Conservation (phyloP, 2,329 filamentous ascomycete species). For the Phymatotrichopsis omnivora region DNA sequence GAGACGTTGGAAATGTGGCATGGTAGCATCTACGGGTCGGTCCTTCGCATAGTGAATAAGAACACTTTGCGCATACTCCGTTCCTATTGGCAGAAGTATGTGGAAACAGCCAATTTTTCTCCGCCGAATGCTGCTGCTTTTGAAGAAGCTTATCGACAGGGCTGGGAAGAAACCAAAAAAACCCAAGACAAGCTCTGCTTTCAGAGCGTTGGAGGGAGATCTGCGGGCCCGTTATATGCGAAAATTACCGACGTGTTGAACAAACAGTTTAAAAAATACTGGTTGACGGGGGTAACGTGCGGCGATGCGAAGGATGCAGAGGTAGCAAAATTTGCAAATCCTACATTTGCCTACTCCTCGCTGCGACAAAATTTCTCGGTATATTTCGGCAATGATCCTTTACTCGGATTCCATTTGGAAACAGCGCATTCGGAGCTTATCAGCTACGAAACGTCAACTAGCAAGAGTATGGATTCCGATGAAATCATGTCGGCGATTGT, state of each 20-base stretch:
- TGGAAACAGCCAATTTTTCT: conserved; percentile 10
- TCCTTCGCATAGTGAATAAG: conserved; percentile 43
- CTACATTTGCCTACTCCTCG: conserved; percentile 42
- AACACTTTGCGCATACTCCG: conserved; percentile 39
- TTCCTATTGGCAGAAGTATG: conserved; percentile 38
- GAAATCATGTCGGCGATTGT: conserved; percentile 5
- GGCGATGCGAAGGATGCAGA: conserved; percentile 18
- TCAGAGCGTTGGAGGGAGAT: no score
- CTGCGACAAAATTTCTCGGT: conserved; percentile 35
- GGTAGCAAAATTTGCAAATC: conserved; percentile 34
- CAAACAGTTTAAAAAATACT: conserved; percentile 29
- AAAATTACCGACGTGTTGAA: conserved; percentile 22
- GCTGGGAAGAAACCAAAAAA: no score
- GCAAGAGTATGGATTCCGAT: conserved; percentile 31
- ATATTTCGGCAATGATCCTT: conserved; percentile 44
- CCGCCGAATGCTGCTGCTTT: conserved; percentile 4
- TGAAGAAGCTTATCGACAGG: no score
- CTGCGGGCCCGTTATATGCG: conserved; percentile 36
- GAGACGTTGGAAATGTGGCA: conserved; percentile 40
- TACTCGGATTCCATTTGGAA: conserved; percentile 49
- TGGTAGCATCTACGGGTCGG: conserved; percentile 38
- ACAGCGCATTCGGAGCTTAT: no score
- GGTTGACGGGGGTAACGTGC: conserved; percentile 31
- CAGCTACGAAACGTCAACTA: conserved; percentile 33
- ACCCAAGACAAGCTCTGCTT: no score